Evolutionary conservation across 345 rosid species (phyloP).

Genomic region (Eucalyptus sp.): DNA sequence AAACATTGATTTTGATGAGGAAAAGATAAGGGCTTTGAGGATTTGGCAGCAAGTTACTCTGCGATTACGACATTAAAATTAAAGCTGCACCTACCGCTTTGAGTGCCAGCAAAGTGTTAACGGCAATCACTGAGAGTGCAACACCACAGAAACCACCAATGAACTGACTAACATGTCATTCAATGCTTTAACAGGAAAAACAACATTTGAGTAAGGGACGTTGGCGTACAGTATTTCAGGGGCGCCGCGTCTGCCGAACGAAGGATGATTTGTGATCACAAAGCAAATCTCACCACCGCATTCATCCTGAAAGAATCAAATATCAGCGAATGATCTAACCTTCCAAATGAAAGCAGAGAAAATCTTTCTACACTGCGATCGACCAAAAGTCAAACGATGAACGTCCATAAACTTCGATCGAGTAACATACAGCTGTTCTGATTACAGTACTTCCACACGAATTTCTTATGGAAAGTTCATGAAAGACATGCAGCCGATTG

Average conservation of each 20-base stretch:
- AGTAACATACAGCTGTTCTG: not conserved
- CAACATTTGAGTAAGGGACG: not conserved
- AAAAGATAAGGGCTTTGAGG: not conserved
- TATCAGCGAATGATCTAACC: not conserved
- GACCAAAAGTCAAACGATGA: not conserved
- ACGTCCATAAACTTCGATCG: not conserved
- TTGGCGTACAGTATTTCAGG: conserved; percentile 36
- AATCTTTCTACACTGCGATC: not conserved
- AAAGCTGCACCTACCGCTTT: not conserved
- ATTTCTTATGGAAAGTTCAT: not conserved
- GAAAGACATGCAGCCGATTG: not conserved
- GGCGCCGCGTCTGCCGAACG: not conserved
- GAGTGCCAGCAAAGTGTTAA: not conserved
- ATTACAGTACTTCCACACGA: not conserved
- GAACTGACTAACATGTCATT: not conserved
- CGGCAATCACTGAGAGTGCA: not conserved
- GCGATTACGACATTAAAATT: not conserved
- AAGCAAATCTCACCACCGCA: conserved; percentile 44
- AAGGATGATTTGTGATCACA: conserved; percentile 28
- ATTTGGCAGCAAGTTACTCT: not conserved
- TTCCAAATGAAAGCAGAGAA: not conserved
- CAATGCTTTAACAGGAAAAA: not conserved
- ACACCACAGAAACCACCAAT: not conserved
- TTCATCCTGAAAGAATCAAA: conserved; percentile 17
- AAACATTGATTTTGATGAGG: not conserved